Base-by-base conservation (phyloP, 768 basidiomycete species). In the Chalciporus piperatus region DNA sequence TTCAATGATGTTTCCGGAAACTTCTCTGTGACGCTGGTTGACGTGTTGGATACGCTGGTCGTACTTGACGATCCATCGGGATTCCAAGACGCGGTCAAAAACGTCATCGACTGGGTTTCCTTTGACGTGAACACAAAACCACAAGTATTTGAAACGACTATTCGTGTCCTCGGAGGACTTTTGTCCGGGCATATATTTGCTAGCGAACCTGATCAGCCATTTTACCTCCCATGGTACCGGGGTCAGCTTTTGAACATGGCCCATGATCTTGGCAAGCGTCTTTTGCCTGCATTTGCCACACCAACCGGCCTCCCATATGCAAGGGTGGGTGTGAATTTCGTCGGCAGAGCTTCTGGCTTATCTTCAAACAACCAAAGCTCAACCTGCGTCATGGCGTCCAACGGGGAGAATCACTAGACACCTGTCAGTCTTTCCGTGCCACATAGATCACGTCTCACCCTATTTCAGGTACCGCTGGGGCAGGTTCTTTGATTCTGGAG, bases 71-170 rank as follows among this genome's bases (percentile, higher is more conserved):
- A 95, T 62, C 80, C 79, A 20, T 62, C 73, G 45, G 89, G 86
- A 6, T 98, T 97, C 62, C 87, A 91, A 60, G 74, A 74, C n/a
- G 94, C 92, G 3, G 86, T 98, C 46, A 82, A 80, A 52, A 82
- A 89, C 55, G 81, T 93, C 48, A 87, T 96, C 45, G 70, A 83
- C 47, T 84, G 81, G 78, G 89, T 97, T 35, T 85, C 85, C 1
- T 98, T 97, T 67, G 90, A 98, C 64, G 87, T 93, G 51, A 86
- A 98, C 69, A 92, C 92, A 38, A 92, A 85, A 68, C 93, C 97
- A n/a, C 96, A 99, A 76, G 88, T 98, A 4, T 99, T 99, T 63
- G 96, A 99, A 73, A 91, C 90, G 10, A 98, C 92, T 1, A 98
- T 98, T 49, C 84, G 95, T 23, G 92, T 94, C 6, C 74, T 99